Base-by-base conservation (phyloP, 164 flowering plant genomes). In the Aristolochia contorta region DNA sequence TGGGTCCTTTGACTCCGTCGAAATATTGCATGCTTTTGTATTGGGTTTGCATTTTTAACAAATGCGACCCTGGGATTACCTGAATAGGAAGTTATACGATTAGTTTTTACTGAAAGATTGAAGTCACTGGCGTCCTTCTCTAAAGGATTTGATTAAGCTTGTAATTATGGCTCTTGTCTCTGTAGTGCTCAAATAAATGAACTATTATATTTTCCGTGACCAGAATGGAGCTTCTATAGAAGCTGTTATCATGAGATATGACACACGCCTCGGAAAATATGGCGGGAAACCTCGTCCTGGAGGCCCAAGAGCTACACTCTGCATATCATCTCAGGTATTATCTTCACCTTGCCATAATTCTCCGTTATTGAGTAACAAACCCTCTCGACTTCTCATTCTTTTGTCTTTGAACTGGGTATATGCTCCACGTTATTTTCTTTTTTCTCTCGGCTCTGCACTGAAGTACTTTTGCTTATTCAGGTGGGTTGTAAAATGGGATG, bases 401-500 rank as follows among this genome's bases (percentile, higher is more conserved):
- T n/a, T 53, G 22, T 16, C 6, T n/a, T 19, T 10, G 12, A 5
- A 15, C n/a, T n/a, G n/a, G n/a, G n/a, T n/a, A n/a, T n/a, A 23
- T 20, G 58, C 12, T 21, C 19, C 25, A 20, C 23, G 7, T 52
- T 25, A 22, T 51, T 18, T 16, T 33, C 10, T 54, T 24, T 51
- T 18, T 16, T 33, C 10, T 54, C 16, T 62, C 54, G 23, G 58
- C 22, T 62, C 25, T 23, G 25, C 21, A 24, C 9, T 24, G 21
- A 22, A 47, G 4, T 19, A 30, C 43, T 30, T 25, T 58, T 65
- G 49, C 23, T 52, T 52, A 52, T 50, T 19, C 60, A 89, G 98
- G 99, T 90, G 58, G 99, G 99, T 19, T 93, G 99, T 73, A 93
- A 90, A 69, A 93, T 93, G 99, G 96, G 92, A 14, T 93, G 99